These are phyloP conservation scores for Chlamydomonas sphaeroides DNA, from an alignment of 139 green algal genomes.

Conservation along the genomic window DNA sequence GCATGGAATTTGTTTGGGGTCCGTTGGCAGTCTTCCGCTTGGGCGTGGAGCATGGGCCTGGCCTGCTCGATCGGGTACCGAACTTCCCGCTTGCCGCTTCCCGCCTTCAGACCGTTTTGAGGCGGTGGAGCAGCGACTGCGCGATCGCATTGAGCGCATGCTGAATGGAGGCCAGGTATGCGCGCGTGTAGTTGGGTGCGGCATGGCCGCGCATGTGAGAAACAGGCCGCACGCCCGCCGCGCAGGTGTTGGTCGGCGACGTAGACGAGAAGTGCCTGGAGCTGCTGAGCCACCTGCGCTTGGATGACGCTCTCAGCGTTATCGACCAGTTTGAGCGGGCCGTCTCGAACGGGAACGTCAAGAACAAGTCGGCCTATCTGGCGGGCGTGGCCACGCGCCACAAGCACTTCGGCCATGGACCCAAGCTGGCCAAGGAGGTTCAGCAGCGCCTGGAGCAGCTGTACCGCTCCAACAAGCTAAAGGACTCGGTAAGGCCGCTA, in stretches of 20 bases:
- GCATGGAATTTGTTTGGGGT: too few species aligned
- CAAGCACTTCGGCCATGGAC: conserved; percentile 30
- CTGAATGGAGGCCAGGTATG: neutral
- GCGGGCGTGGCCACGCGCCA: conserved; percentile 53
- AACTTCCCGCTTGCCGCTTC: too few species aligned
- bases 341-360: conserved; percentile 41
- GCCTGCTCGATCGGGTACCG: too few species aligned
- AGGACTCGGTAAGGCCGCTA: conserved; percentile 10
- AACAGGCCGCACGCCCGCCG: too few species aligned
- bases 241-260: conserved; percentile 27
- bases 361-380: conserved; percentile 58
- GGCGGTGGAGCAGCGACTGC: conserved; percentile 1
- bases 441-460: conserved; percentile 46
- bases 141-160: conserved; percentile 13
- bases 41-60: too few species aligned
- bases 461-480: conserved; percentile 30
- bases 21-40: too few species aligned
- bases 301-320: conserved; percentile 37
- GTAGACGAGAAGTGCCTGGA: conserved; percentile 31
- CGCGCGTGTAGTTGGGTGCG: neutral
- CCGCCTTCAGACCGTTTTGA: conserved; percentile 41
- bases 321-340: conserved; percentile 57
- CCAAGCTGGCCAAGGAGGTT: conserved; percentile 40
- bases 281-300: neutral
- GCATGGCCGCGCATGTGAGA: too few species aligned